Percentiles rank a stretch among this genome's conserved stretches.
phyloP scores from a whole-genome alignment of 148 eudicot genomes.

The Rhododendron ferrugineum region DNA sequence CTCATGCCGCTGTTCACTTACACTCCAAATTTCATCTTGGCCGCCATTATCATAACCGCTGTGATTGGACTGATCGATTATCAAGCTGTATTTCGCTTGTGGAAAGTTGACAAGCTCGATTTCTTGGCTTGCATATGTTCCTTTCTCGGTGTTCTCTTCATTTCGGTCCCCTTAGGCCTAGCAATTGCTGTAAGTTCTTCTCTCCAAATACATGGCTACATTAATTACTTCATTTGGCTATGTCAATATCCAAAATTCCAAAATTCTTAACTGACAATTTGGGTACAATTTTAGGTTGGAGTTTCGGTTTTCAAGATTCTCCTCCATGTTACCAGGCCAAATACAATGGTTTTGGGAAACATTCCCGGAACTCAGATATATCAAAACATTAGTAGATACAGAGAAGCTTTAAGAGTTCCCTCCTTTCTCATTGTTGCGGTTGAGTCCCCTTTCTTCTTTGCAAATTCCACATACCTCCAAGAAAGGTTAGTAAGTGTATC shows the following conservation, averaged over 20 bases:
- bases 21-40: slow-evolving; percentile 70
- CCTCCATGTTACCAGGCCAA: slow-evolving; percentile 86
- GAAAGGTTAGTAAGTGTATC: slow-evolving; percentile 49
- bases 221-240: background rate
- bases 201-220: background rate
- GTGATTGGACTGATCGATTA: slow-evolving; percentile 83
- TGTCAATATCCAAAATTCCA: background rate
- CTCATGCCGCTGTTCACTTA: slow-evolving; percentile 77
- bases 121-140: slow-evolving; percentile 69
- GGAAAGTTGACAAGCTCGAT: slow-evolving; percentile 90
- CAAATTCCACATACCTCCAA: slow-evolving; percentile 82
- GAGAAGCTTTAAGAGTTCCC: slow-evolving; percentile 62
- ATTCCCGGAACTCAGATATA: slow-evolving; percentile 83
- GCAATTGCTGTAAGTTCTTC: slow-evolving; percentile 70
- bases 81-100: slow-evolving; percentile 50
- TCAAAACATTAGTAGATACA: slow-evolving; percentile 64
- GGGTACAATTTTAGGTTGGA: slow-evolving; percentile 50
- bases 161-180: slow-evolving; percentile 83
- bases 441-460: slow-evolving; percentile 89
- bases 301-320: slow-evolving; percentile 87
- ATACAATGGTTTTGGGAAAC: slow-evolving; percentile 57
- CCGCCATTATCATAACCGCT: slow-evolving; percentile 77
- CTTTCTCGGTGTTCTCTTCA: slow-evolving; percentile 83
- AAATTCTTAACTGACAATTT: background rate
- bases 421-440: slow-evolving; percentile 74